Evolutionary conservation across 163 green algal genomes (phyloP).

Genomic region (Scenedesmus sp.): DNA sequence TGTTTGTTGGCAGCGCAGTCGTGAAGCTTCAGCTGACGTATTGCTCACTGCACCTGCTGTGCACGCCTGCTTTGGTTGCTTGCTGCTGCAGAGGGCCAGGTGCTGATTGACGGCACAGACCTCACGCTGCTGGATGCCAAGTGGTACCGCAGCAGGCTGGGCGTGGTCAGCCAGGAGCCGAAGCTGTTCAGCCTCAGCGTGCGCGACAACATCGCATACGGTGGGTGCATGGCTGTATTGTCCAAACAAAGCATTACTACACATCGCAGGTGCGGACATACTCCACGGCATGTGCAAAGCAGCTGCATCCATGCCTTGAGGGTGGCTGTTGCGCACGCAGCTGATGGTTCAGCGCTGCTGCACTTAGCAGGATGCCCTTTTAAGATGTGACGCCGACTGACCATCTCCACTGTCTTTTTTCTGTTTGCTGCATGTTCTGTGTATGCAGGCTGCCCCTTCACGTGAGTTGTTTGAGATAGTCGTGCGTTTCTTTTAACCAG

Average conservation of each 20-base stretch:
- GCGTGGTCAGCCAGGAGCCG: constrained; percentile 83
- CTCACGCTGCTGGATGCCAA: constrained; percentile 70
- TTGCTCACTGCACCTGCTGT: background rate
- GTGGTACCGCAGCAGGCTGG: constrained; percentile 79
- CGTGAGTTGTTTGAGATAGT: background rate
- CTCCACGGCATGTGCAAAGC: background rate
- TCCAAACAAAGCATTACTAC: too few species aligned
- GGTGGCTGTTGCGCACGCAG: too few species aligned
- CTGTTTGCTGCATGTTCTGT: background rate
- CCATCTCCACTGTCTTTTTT: background rate
- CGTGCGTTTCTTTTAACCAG: background rate
- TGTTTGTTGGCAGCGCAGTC: background rate
- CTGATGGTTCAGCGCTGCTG: too few species aligned
- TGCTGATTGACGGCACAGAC: constrained; percentile 75
- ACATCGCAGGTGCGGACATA: too few species aligned
- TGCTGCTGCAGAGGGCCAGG: constrained; percentile 50
- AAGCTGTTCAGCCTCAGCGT: constrained; percentile 76
- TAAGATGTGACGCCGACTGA: background rate
- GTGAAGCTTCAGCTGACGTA: background rate
- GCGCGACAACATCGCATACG: constrained; percentile 83
- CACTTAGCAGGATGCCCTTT: background rate
- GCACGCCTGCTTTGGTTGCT: background rate
- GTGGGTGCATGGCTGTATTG: constrained; percentile 57
- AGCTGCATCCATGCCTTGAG: background rate
- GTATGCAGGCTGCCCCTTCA: constrained; percentile 38